Evolutionary conservation across 2,329 filamentous ascomycete genomes (phyloP), one percentile per base, ranked within the genome.

Genomic region (Aspergillus aculeatus): DNA sequence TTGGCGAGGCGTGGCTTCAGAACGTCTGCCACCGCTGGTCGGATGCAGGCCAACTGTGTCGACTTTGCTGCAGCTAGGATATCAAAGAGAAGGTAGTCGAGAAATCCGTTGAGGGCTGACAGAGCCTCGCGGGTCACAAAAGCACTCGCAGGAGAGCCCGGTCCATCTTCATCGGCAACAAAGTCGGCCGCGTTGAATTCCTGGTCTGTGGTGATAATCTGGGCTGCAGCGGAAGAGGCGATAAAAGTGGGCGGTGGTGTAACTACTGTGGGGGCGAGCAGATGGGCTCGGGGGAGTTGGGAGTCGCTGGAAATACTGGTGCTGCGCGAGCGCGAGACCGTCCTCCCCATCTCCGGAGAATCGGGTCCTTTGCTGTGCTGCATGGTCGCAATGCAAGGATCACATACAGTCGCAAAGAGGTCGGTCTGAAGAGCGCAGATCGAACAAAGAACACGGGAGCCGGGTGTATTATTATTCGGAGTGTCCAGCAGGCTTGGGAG

Each of bases 41-140:
- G 87, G 60, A 98, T 83, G 2, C 87, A 83, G 7, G 84, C 78
- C 9, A 98, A 82, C 2, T 87, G 86, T 0, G 92, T 96, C 2
- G 92, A 92, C 68, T 89, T 88, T 19, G 94, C 88, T 12, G 86
- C 81, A 26, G 87, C 86, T n/a, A 99, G 85, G 63, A 98, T 90
- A 70, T 91, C 94, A 80, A 93, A 96, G 5, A 99, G 84, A 4
- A 98, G 82, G 72, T 97, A 91, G 74, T 99, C 95, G 63, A 99
- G 85, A 72, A 99, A 99, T 69, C 85, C 87, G 78, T 99, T 99
- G 71, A 97, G 85, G 10, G 96, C 84, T 47, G 83, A 82, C 41
- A 98, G 80, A 0, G 95, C 91, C 29, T 84, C 83, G 2, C 84
- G 81, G 1, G 92, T 89, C 59, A 96, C 90, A 52, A 89, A 74